Conservation (phyloP, 371 early-diverging fungal species). For the Apophysomyces elegans region DNA sequence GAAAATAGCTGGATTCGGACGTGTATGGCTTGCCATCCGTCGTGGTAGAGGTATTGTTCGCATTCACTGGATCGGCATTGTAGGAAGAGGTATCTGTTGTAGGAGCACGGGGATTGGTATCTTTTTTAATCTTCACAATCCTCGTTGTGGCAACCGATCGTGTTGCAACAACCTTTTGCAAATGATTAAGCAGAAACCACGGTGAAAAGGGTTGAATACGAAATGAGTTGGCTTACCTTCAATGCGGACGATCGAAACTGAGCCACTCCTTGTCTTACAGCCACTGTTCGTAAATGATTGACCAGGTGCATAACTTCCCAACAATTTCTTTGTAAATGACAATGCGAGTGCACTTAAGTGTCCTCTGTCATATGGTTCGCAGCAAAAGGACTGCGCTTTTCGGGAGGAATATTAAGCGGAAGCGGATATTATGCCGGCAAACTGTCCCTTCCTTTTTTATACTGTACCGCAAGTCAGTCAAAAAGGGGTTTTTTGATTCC, state of each 20-base stretch:
- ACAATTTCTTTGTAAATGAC: too few relatives aligned
- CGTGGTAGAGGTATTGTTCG: neutral
- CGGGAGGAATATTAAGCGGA: too few relatives aligned
- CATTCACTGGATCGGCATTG: neutral
- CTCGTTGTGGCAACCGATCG: constrained; percentile 7
- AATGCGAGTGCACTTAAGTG: too few relatives aligned
- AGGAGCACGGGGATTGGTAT: neutral
- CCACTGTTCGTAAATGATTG: neutral
- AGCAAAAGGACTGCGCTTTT: too few relatives aligned
- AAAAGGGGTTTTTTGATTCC: too few relatives aligned
- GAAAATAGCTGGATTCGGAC: constrained; percentile 20
- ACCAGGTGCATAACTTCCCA: neutral
- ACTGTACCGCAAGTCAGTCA: too few relatives aligned
- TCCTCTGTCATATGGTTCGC: too few relatives aligned
- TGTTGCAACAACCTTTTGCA: neutral
- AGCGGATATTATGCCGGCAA: too few relatives aligned
- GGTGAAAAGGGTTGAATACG: neutral
- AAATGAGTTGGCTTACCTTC: neutral
- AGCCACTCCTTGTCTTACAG: neutral
- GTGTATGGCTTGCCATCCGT: neutral
- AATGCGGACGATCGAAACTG: neutral
- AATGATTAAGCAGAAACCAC: neutral
- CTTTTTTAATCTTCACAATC: neutral
- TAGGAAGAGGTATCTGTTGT: neutral
- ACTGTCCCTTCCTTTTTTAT: too few relatives aligned